Evolutionary conservation across 2,329 filamentous ascomycete genomes (phyloP).

Genomic region (Grosmannia clavigera): DNA sequence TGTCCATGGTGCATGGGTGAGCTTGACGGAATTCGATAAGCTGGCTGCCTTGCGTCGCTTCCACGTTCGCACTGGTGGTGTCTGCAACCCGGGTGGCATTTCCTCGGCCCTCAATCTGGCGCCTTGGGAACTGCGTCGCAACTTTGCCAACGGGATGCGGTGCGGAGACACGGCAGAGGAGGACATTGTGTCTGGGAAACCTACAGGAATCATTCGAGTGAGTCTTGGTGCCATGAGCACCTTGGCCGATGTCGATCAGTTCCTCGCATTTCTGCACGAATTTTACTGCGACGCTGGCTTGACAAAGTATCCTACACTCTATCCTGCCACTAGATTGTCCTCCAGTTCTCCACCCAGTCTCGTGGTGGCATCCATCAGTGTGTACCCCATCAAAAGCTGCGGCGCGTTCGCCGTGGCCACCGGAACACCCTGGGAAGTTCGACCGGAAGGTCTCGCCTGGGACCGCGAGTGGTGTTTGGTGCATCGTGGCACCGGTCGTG

Average conservation of each 20-base stretch:
- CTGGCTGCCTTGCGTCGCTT: slow-evolving; percentile 66
- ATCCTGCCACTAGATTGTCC: too few species aligned
- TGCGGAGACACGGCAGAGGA: slow-evolving; percentile 70
- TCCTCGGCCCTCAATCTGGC: slow-evolving; percentile 59
- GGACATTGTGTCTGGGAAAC: slow-evolving; percentile 72
- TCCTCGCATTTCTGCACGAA: slow-evolving; percentile 59
- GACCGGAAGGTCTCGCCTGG: slow-evolving; percentile 76
- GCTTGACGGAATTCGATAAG: slow-evolving; percentile 77
- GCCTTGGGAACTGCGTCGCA: slow-evolving; percentile 70
- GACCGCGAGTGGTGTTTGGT: slow-evolving; percentile 95
- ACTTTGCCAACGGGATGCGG: slow-evolving; percentile 73
- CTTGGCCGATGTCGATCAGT: slow-evolving; percentile 55
- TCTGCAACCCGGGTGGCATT: slow-evolving; percentile 87
- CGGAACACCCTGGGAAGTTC: slow-evolving; percentile 59
- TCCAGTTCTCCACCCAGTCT: not conserved
- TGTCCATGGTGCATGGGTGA: slow-evolving; percentile 58
- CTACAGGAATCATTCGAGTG: slow-evolving; percentile 73
- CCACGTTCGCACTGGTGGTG: slow-evolving; percentile 73
- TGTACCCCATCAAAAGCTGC: slow-evolving; percentile 95
- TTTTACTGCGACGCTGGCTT: slow-evolving; percentile 37
- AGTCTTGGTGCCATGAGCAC: slow-evolving; percentile 90
- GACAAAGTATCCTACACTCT: too few species aligned
- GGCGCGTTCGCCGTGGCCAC: slow-evolving; percentile 61
- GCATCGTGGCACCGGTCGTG: slow-evolving; percentile 72
- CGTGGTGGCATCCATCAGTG: slow-evolving; percentile 35